These are phyloP conservation scores for Aspergillus diversus DNA, from an alignment of 495 filamentous ascomycete species.

Conservation along the genomic window DNA sequence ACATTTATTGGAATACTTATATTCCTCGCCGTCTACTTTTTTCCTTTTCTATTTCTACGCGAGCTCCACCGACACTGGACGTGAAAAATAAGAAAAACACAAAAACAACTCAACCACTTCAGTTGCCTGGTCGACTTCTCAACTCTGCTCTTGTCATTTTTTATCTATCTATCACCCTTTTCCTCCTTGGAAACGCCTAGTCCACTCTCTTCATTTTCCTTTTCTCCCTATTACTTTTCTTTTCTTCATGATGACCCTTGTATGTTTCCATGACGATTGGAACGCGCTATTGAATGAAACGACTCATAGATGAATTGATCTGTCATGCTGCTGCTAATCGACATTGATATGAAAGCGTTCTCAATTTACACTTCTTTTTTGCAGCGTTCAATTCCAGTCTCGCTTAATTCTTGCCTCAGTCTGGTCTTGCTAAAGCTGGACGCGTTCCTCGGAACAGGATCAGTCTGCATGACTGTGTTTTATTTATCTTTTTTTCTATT, in stretches of 20 bases:
- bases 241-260: constrained; percentile 9
- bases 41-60: no score
- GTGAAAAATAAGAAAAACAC: neutral
- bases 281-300: constrained; percentile 35
- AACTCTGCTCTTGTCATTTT: constrained; percentile 11
- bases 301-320: constrained; percentile 32
- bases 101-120: neutral
- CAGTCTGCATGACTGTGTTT: constrained; percentile 5
- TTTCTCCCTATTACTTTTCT: constrained; percentile 2
- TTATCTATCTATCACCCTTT: constrained; percentile 7
- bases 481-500: constrained; percentile 22
- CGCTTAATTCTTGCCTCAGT: neutral
- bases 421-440: no score
- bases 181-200: constrained; percentile 4
- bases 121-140: neutral
- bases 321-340: constrained; percentile 24
- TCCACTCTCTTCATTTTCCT: constrained; percentile 14
- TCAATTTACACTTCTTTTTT: constrained; percentile 11
- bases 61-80: neutral
- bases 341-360: constrained; percentile 22
- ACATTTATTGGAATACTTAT: constrained; percentile 3
- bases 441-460: neutral
- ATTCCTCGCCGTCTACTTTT: neutral
- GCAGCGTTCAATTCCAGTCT: constrained; percentile 19
- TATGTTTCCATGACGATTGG: constrained; percentile 28